Percentiles rank a stretch among this genome's conserved stretches.
Evolutionary conservation across 805 yeast genomes (phyloP).

Genomic region (Tetrapisispora arboricola): DNA sequence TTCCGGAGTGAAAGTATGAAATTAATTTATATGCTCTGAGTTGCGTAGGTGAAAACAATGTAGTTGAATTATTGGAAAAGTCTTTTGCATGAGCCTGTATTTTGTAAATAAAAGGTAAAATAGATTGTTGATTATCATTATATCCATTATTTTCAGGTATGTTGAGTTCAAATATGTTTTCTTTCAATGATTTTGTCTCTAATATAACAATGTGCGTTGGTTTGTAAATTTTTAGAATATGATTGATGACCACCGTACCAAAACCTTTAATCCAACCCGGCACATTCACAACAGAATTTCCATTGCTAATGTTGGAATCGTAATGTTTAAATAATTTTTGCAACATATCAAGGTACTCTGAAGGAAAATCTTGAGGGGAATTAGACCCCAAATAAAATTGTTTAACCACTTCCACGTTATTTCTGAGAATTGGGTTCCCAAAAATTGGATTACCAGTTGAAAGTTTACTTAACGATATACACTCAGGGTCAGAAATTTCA

Average conservation of each 20-base stretch:
- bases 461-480: constrained; percentile 42
- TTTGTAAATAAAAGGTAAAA: constrained; percentile 19
- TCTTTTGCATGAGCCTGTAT: constrained; percentile 30
- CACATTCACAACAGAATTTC: constrained; percentile 53
- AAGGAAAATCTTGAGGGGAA: constrained; percentile 61
- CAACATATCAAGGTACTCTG: constrained; percentile 38
- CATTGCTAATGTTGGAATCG: constrained; percentile 26
- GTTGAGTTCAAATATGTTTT: constrained; percentile 20
- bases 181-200: constrained; percentile 26
- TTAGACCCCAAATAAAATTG: constrained; percentile 49
- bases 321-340: constrained; percentile 29
- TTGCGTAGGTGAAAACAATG: constrained; percentile 40
- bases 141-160: constrained; percentile 23
- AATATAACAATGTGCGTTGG: constrained; percentile 54
- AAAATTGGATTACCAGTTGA: constrained; percentile 11
- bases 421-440: constrained; percentile 21
- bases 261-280: constrained; percentile 92
- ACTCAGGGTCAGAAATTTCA: constrained; percentile 63
- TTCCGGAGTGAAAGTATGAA: constrained; percentile 41
- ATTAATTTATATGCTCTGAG: constrained; percentile 42
- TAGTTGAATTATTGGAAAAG: constrained; percentile 8
- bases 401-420: constrained; percentile 7
- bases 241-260: constrained; percentile 56
- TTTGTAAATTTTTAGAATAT: constrained; percentile 34
- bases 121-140: constrained; percentile 20